Evolutionary conservation across 768 basidiomycete species (phyloP).

Genomic region (Suillus lakei): DNA sequence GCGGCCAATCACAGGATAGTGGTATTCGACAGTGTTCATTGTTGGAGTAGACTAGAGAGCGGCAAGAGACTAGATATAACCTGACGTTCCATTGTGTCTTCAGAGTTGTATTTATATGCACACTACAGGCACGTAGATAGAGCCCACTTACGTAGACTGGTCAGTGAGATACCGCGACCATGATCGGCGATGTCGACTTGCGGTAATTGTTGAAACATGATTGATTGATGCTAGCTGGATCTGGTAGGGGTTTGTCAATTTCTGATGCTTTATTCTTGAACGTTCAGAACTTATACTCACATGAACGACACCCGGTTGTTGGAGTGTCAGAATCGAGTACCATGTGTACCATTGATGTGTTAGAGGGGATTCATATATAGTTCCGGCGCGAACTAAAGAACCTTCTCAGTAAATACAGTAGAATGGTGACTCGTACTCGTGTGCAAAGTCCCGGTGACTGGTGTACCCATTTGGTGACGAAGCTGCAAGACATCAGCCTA

Average conservation of each 20-base stretch:
- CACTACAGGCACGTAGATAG: background rate
- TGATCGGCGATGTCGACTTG: background rate
- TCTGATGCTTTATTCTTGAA: background rate
- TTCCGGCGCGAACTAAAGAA: background rate
- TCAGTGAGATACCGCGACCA: background rate
- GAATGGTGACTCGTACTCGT: background rate
- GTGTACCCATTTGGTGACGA: no score
- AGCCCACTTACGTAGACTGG: background rate
- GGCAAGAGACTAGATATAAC: background rate
- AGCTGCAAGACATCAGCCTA: background rate
- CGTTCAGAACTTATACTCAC: background rate
- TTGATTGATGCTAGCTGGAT: background rate
- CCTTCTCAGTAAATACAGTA: background rate
- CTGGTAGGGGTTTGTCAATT: background rate
- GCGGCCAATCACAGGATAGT: slow-evolving; percentile 27
- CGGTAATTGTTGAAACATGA: background rate
- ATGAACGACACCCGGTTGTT: background rate
- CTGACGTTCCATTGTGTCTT: background rate
- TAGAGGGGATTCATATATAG: background rate
- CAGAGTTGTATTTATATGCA: background rate
- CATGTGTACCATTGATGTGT: background rate
- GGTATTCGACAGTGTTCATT: slow-evolving; percentile 6
- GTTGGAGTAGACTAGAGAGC: background rate
- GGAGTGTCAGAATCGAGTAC: background rate
- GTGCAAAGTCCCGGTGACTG: background rate